Base-by-base conservation (phyloP, 139 green algal genomes). In the Yamagishiella unicocca region DNA sequence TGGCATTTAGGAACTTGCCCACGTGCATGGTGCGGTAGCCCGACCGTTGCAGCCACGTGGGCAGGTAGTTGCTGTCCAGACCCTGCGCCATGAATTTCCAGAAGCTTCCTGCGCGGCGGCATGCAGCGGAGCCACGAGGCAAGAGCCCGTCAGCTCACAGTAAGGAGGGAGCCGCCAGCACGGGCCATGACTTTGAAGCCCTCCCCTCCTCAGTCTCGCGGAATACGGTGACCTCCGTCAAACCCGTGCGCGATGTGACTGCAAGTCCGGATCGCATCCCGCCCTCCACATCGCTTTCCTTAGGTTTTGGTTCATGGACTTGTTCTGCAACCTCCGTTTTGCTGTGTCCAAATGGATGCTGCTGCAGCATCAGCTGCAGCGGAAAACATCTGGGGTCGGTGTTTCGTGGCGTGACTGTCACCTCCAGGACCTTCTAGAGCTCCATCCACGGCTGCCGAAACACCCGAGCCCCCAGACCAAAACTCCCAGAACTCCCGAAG, bases 1-100 rank as follows among this genome's bases (percentile, higher is more conserved):
- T 85, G 42, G 43, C 80, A 45, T 86, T 86, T 2, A 86, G 80
- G 80, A 86, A 86, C 64, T 86, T 86, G 45, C 80, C 80, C 80
- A 86, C 80, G n/a, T 86, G 80, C 55, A 64, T 64, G 8, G 82
- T 87, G 0, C 46, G 35, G 35, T 87, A 87, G 1, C 82, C 82
- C 33, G 82, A 46, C 50, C 21, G n/a, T 50, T 87, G 82, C 67
- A 87, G 68, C 82, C 67, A 81, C 25, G 14, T 24, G 14, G 82
- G 82, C 50, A 87, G 35, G 37, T 80, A 87, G 67, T 71, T 24
- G 35, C n/a, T 14, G 50, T 80, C 82, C 67, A 81, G 50, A 25
- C 3, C 7, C 46, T 80, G 46, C 9, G 24, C 17, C 31, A 81
- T 70, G 67, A 87, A 87, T 46, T 71, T 79, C 67, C 82, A 81